Evolutionary conservation across 1,139 yeast species (phyloP), one percentile per base, ranked within the genome.

Genomic region (Trichomonascaceae sp.): DNA sequence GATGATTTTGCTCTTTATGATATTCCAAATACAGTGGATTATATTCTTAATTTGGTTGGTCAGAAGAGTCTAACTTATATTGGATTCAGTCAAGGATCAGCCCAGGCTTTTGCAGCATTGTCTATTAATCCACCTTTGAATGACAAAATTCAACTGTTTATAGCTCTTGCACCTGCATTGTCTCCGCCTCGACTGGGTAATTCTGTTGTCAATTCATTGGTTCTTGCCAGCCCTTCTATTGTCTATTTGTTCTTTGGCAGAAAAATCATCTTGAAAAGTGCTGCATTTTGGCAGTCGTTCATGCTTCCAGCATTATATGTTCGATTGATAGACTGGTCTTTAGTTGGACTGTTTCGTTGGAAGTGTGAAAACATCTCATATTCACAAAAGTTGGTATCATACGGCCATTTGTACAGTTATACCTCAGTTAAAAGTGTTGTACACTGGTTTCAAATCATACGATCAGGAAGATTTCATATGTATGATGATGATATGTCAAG

Each of bases 371-470:
- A 91, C 69, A 91, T 91, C 60, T 72, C 82, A 32, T 76, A 79
- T 58, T 72, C 81, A 51, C 96, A 90, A 69, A 90, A 90, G 65
- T 70, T 84, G 53, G 80, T 87, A 32, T 80, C 89, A 43, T 91
- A 87, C 69, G 82, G 88, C 22, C 96, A 91, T 69, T 73, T 91
- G 53, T 91, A 90, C 71, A 87, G 96, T 1, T 87, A 95, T 24
- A 89, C 98, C 0, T 84, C 95, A 3, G 97, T 90, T 47, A 91
- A 91, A 69, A 82, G 88, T 22, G 93, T 89, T 50, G 97, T 90
- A 39, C 98, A 91, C 70, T 91, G 98, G 98, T 91, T 91, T 68
- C 98, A 91, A 70, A 89, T 91, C 55, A 86, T 91, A 59, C 76
- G 87, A 48, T 77, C 87, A n/a, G 82, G 82, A 46, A 80, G 82